Base-by-base conservation (phyloP, 352 stramenopile species). In the Globisporangium abappressorium region DNA sequence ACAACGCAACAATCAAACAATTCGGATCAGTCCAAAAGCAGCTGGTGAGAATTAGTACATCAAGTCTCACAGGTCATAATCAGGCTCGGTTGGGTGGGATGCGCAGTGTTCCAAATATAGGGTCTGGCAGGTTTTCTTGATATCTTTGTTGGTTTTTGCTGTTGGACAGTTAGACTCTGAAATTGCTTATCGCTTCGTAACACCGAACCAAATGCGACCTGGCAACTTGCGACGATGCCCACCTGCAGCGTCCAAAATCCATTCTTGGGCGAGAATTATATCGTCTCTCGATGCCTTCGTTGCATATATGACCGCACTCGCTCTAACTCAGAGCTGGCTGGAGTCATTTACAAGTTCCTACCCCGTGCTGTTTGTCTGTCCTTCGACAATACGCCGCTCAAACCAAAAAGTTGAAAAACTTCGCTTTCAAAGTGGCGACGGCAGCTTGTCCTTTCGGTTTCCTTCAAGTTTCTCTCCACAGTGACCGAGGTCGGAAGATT, bases 101-200 rank as follows among this genome's bases (percentile, higher is more conserved):
- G 49, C 20, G 9, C n/a, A 15, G n/a, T 56, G 20, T 18, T 30
- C n/a, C 9, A 18, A 1, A 28, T 28, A 56, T 56, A 30, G 15
- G 0, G 11, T 56, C 2, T 28, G 49, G 11, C 3, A 56, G 49
- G n/a, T 20, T 30, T 18, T 20, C 6, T 51, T 51, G 43, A 51
- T 18, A 24, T 51, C 24, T 49, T 14, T 49, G 43, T 20, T 49
- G 41, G 5, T 26, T 26, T 30, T 56, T 56, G 49, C 12, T 30
- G 49, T 56, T 56, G 22, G 49, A 56, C 49, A 56, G 49, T 56
- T 56, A 11, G 49, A 56, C 49, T 55, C 47, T n/a, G n/a, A 24
- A 20, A n/a, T 43, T 43, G 36, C 11, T 15, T n/a, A 24, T 53
- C 46, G 46, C 38, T n/a, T 8, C 41, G 22, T 51, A 18, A 24